These are phyloP conservation scores for Fusarium begoniae DNA, from an alignment of 2,329 filamentous ascomycete species.

Conservation along the genomic window DNA sequence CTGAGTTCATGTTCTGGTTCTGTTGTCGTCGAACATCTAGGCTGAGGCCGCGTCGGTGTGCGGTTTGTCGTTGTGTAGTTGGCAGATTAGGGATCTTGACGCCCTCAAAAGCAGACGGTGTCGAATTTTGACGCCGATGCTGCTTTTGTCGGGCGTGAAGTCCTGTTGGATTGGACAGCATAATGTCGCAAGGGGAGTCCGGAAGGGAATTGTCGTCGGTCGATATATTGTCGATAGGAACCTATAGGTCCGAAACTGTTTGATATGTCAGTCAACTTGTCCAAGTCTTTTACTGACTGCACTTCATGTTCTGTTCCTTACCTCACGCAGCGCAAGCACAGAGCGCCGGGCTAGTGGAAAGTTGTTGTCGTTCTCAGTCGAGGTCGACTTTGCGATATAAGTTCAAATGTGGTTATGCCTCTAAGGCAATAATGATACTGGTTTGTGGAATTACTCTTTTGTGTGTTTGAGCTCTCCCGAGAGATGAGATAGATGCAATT, in stretches of 20 bases:
- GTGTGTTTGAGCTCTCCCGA: constrained; percentile 20
- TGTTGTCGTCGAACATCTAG: constrained; percentile 76
- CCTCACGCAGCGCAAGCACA: constrained; percentile 88
- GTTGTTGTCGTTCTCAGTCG: constrained; percentile 60
- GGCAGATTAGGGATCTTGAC: constrained; percentile 73
- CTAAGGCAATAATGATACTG: constrained; percentile 40
- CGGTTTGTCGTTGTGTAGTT: constrained; percentile 56
- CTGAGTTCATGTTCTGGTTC: constrained; percentile 34
- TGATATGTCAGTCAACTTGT: background rate
- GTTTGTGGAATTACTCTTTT: constrained; percentile 30
- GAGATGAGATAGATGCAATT: constrained; percentile 20
- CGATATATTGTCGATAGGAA: constrained; percentile 59
- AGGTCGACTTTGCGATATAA: constrained; percentile 50
- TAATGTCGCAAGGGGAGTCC: constrained; percentile 75
- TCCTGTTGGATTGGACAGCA: constrained; percentile 81
- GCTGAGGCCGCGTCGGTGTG: constrained; percentile 85
- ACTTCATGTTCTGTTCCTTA: constrained; percentile 48
- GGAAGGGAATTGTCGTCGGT: constrained; percentile 65
- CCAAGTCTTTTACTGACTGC: background rate
- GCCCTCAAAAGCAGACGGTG: constrained; percentile 79
- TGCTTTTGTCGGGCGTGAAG: constrained; percentile 67
- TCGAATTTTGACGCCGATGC: constrained; percentile 89
- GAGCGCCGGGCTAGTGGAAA: constrained; percentile 73
- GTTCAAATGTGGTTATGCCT: constrained; percentile 41
- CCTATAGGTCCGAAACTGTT: constrained; percentile 58